Evolutionary conservation across 345 rosid species (phyloP).

Genomic region (rapeseed (Brassica napus)): Da-Ae NC_063436.1:20914501-20915000

Average conservation of each 20-base stretch:
- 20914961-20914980: background rate
- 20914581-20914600: background rate
- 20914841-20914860: background rate
- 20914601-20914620: background rate
- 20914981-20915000: background rate
- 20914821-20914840: background rate
- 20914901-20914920: conserved; percentile 9
- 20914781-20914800: background rate
- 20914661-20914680: conserved; percentile 11
- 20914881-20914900: background rate
- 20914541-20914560: background rate
- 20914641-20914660: background rate
- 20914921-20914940: background rate
- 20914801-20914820: background rate
- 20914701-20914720: background rate
- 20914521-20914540: background rate
- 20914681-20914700: conserved; percentile 5
- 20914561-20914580: conserved; percentile 8
- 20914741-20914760: background rate
- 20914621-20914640: background rate
- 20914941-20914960: background rate
- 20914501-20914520: background rate
- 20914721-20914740: background rate
- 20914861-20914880: background rate
- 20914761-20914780: background rate